Evolutionary conservation across 2,329 filamentous ascomycete genomes (phyloP).

Genomic region (Colletotrichum higginsianum): DNA sequence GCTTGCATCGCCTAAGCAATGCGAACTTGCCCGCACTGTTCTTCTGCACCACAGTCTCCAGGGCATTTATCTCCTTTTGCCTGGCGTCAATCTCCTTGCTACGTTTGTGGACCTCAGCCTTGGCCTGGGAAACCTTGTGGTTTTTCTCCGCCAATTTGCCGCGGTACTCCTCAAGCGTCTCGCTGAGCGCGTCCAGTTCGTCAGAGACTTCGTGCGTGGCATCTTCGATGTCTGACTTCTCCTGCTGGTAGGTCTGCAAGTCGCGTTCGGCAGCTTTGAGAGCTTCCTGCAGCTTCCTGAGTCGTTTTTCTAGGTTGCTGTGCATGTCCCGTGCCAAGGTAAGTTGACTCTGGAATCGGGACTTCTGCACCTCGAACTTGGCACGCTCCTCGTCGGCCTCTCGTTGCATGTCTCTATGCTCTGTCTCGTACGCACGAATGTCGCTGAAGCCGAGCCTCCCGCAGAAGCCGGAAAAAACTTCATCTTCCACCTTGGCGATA

Average conservation of each 20-base stretch:
- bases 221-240: constrained; percentile 83
- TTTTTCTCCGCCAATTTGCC: constrained; percentile 77
- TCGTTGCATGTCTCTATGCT: constrained; percentile 92
- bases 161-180: constrained; percentile 79
- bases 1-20: constrained; percentile 88
- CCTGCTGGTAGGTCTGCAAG: constrained; percentile 77
- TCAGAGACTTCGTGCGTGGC: constrained; percentile 80
- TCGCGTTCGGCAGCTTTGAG: constrained; percentile 77
- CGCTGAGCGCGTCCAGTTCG: constrained; percentile 82
- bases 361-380: constrained; percentile 88
- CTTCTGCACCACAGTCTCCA: constrained; percentile 91
- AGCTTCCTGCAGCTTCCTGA: constrained; percentile 77
- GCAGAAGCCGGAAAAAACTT: constrained; percentile 90
- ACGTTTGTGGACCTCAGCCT: constrained; percentile 85
- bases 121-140: constrained; percentile 83
- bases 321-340: constrained; percentile 70
- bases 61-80: constrained; percentile 80
- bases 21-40: constrained; percentile 88
- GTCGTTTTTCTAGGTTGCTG: constrained; percentile 75
- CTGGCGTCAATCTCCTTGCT: constrained; percentile 84
- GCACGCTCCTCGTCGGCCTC: constrained; percentile 89
- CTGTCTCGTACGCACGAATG: constrained; percentile 93
- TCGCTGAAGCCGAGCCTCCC: constrained; percentile 87
- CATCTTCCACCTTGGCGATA: constrained; percentile 87
- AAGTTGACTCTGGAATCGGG: constrained; percentile 76